These are phyloP conservation scores for Somion occarium DNA, from an alignment of 1,284 basidiomycete genomes.

Conservation along the genomic window DNA sequence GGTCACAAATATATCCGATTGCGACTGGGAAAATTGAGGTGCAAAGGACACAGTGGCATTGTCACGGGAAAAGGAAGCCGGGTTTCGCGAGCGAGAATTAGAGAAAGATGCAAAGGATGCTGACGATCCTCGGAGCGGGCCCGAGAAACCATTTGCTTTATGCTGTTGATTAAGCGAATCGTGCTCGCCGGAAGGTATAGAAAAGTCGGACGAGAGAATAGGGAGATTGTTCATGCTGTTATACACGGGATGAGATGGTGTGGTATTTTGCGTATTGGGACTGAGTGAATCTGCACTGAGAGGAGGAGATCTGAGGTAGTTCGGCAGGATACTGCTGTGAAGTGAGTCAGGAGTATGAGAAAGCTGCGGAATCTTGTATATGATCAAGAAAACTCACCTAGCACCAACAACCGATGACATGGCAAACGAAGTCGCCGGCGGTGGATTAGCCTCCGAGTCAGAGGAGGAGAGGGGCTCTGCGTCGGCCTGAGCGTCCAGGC, in stretches of 20 bases:
- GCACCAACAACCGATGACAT: constrained; percentile 47
- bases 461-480: constrained; percentile 56
- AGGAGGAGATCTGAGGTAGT: constrained; percentile 30
- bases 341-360: constrained; percentile 41
- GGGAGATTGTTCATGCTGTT: constrained; percentile 39
- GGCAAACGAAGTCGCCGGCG: constrained; percentile 39
- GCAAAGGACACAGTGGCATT: constrained; percentile 23
- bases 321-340: constrained; percentile 21
- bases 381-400: constrained; percentile 45
- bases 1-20: constrained; percentile 26
- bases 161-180: constrained; percentile 35
- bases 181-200: constrained; percentile 28
- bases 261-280: constrained; percentile 21
- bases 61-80: constrained; percentile 28
- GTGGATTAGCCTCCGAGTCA: constrained; percentile 47
- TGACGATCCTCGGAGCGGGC: constrained; percentile 22
- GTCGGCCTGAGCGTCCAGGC: constrained; percentile 75
- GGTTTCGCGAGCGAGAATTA: constrained; percentile 26
- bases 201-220: constrained; percentile 33
- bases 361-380: constrained; percentile 27
- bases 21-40: constrained; percentile 19
- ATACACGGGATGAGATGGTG: constrained; percentile 38
- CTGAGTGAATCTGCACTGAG: constrained; percentile 32
- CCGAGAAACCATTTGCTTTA: constrained; percentile 37
- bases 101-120: constrained; percentile 32